phyloP scores from a whole-genome alignment of 1,284 basidiomycete species.

The Microbotryomycetes sp. region DNA sequence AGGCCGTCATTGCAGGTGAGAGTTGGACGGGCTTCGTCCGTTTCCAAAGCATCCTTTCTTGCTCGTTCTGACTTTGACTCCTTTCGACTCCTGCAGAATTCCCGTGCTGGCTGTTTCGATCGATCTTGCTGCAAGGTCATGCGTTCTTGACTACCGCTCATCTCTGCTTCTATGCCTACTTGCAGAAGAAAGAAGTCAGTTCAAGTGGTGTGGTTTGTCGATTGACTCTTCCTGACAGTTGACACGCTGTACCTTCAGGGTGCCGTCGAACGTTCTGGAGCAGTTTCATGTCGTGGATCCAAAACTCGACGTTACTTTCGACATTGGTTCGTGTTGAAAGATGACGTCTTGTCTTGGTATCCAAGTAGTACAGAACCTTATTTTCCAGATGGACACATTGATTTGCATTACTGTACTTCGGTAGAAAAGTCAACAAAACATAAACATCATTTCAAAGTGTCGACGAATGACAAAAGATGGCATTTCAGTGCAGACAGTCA shows the following conservation, averaged over 20 bases:
- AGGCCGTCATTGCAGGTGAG: conserved; percentile 74
- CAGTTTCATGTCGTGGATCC: conserved; percentile 26
- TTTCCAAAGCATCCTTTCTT: conserved; percentile 55
- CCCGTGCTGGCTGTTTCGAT: conserved; percentile 55
- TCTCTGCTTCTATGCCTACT: conserved; percentile 93
- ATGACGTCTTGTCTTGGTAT: conserved; percentile 90
- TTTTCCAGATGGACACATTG: conserved; percentile 90
- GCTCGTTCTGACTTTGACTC: conserved; percentile 49
- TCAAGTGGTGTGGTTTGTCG: too few relatives aligned
- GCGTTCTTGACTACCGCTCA: conserved; percentile 90
- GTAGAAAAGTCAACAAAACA: conserved; percentile 65
- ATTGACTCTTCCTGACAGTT: conserved; percentile 10
- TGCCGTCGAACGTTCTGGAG: conserved; percentile 63
- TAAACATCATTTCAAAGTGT: conserved; percentile 40
- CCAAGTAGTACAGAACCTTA: conserved; percentile 93
- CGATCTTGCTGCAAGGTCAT: conserved; percentile 76
- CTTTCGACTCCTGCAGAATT: conserved; percentile 18
- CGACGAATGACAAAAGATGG: conserved; percentile 39
- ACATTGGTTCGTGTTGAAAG: conserved; percentile 90
- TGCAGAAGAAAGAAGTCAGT: conserved; percentile 74
- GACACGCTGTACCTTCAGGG: conserved; percentile 50
- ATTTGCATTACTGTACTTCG: conserved; percentile 81
- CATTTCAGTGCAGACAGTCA: conserved; percentile 40
- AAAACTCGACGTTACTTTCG: conserved; percentile 81
- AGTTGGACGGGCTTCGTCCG: conserved; percentile 28